phyloP scores from a whole-genome alignment of 2,329 filamentous ascomycete genomes.

The Periconia digitata region DNA sequence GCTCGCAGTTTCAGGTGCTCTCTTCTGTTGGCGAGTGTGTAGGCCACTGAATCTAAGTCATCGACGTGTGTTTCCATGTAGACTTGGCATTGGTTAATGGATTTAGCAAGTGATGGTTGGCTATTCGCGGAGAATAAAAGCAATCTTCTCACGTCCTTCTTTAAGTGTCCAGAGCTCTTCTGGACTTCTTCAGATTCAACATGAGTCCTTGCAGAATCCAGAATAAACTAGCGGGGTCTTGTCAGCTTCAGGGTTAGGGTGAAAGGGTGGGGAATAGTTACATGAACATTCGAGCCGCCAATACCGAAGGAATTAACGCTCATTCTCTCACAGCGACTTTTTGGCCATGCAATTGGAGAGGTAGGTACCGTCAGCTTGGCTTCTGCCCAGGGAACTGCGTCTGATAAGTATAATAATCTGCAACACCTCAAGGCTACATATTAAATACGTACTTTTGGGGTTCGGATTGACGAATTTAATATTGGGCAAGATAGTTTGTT shows the following conservation, averaged over 20 bases:
- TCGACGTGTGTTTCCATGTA: not conserved
- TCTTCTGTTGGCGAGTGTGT: constrained; percentile 9
- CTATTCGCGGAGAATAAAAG: not conserved
- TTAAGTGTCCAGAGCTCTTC: not conserved
- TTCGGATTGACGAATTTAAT: constrained; percentile 34
- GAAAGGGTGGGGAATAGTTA: no score
- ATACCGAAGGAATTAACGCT: constrained; percentile 49
- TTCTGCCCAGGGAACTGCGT: not conserved
- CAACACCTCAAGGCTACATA: not conserved
- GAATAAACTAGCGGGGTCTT: not conserved
- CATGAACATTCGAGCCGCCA: constrained; percentile 35
- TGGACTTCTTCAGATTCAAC: not conserved
- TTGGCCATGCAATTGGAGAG: constrained; percentile 4
- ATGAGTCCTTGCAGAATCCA: not conserved
- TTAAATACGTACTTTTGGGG: constrained; percentile 5
- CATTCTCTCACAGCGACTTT: constrained; percentile 23
- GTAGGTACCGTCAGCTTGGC: constrained; percentile 4
- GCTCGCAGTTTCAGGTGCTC: constrained; percentile 7
- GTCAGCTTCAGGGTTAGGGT: no score
- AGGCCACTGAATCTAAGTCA: constrained; percentile 1
- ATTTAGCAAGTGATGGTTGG: not conserved
- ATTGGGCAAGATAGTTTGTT: constrained; percentile 30
- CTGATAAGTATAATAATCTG: not conserved
- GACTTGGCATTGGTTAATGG: not conserved
- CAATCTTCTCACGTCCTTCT: not conserved